Percentiles rank a stretch among this genome's conserved stretches.
phyloP scores from a whole-genome alignment of 805 yeast species.

The Barnettozyma wickerhamii region DNA sequence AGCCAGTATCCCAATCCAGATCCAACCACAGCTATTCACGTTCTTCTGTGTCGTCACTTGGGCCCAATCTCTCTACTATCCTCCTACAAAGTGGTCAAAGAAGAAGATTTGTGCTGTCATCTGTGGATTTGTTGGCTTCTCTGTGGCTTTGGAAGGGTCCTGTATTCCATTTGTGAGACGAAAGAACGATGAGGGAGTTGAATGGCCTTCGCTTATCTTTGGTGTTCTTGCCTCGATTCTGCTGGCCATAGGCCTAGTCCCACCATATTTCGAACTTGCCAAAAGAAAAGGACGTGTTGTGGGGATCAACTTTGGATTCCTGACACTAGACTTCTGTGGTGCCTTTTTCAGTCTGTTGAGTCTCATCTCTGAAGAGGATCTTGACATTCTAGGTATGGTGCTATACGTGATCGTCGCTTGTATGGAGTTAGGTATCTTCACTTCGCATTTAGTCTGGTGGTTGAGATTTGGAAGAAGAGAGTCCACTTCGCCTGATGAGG shows the following conservation, averaged over 20 bases:
- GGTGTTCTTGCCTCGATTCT: slow-evolving; percentile 78
- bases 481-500: no score
- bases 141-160: slow-evolving; percentile 64
- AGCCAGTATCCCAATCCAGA: slow-evolving; percentile 70
- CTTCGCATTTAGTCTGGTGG: slow-evolving; percentile 69
- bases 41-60: slow-evolving; percentile 63
- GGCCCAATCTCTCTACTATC: slow-evolving; percentile 66
- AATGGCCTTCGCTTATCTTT: slow-evolving; percentile 77
- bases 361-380: slow-evolving; percentile 54
- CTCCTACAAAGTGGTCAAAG: slow-evolving; percentile 48
- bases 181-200: slow-evolving; percentile 42
- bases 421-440: slow-evolving; percentile 73
- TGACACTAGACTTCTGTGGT: slow-evolving; percentile 73
- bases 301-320: slow-evolving; percentile 82
- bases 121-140: slow-evolving; percentile 34
- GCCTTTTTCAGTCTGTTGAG: slow-evolving; percentile 74
- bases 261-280: slow-evolving; percentile 82
- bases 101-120: slow-evolving; percentile 34
- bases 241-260: slow-evolving; percentile 73
- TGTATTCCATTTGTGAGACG: slow-evolving; percentile 67
- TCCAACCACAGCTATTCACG: slow-evolving; percentile 86
- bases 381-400: slow-evolving; percentile 78
- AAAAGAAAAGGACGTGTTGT: slow-evolving; percentile 81
- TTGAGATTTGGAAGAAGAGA: slow-evolving; percentile 33
- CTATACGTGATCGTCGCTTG: slow-evolving; percentile 70